These are phyloP conservation scores for Talaromyces sp. DNA, from an alignment of 2,329 filamentous ascomycete species.

Conservation along the genomic window DNA sequence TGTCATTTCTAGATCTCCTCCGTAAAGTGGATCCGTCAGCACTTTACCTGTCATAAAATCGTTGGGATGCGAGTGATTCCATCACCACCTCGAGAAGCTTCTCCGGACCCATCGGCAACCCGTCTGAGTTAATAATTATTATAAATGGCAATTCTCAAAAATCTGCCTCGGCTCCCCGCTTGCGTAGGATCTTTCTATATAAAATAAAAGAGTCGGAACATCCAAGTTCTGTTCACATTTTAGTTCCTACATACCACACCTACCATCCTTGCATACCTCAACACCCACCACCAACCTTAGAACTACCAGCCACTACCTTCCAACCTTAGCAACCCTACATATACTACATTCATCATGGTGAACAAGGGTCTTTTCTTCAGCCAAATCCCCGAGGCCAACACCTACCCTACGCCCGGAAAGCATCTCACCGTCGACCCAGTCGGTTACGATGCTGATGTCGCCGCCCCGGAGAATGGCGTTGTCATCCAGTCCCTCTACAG, in stretches of 20 bases:
- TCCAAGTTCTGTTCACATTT: neutral
- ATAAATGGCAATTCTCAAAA: conserved; percentile 4
- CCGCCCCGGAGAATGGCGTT: conserved; percentile 67
- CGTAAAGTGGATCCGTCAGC: conserved; percentile 17
- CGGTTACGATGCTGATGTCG: conserved; percentile 62
- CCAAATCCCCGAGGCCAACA: conserved; percentile 65
- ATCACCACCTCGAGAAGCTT: conserved; percentile 31
- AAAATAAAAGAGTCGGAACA: conserved; percentile 6
- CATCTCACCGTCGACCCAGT: conserved; percentile 69
- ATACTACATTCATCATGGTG: conserved; percentile 29
- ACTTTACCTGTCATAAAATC: neutral
- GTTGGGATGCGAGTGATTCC: neutral
- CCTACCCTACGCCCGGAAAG: conserved; percentile 69
- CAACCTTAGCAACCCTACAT: neutral
- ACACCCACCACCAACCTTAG: neutral
- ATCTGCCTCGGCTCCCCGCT: conserved; percentile 20
- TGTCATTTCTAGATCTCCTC: neutral
- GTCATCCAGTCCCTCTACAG: conserved; percentile 71
- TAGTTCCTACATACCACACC: neutral
- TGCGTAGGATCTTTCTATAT: conserved; percentile 27
- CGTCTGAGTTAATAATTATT: conserved; percentile 25
- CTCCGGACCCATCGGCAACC: conserved; percentile 19
- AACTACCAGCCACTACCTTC: neutral
- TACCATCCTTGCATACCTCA: neutral
- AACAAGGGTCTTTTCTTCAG: conserved; percentile 81